phyloP scores from a whole-genome alignment of 2,329 filamentous ascomycete genomes.

The Byssothecium circinans region DNA sequence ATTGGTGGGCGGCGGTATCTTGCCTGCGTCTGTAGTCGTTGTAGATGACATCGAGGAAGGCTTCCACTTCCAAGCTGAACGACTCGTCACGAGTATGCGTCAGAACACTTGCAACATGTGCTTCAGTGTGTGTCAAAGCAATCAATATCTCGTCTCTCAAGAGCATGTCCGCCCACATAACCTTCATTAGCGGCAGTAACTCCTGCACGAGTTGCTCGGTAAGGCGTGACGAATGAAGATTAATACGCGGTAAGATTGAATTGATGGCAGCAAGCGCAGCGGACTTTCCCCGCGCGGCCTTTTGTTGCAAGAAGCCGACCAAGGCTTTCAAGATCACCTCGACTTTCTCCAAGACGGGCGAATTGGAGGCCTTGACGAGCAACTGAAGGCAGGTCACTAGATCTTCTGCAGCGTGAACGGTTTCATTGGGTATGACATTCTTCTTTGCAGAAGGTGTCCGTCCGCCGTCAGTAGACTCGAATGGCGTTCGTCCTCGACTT shows the following conservation, averaged over 20 bases:
- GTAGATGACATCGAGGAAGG: slow-evolving; percentile 72
- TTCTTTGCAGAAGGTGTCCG: slow-evolving; percentile 22
- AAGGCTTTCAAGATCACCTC: slow-evolving; percentile 60
- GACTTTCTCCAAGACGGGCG: slow-evolving; percentile 62
- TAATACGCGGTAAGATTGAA: slow-evolving; percentile 63
- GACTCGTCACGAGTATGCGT: slow-evolving; percentile 23
- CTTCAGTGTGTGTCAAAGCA: slow-evolving; percentile 64
- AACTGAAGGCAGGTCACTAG: slow-evolving; percentile 65
- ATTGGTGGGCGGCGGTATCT: slow-evolving; percentile 50
- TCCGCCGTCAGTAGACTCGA: slow-evolving; percentile 30
- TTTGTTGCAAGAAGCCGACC: slow-evolving; percentile 63
- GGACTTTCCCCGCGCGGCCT: slow-evolving; percentile 66
- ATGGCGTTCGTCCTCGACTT: slow-evolving; percentile 35
- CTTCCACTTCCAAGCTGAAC: slow-evolving; percentile 54
- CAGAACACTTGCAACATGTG: slow-evolving; percentile 43
- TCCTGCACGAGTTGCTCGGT: slow-evolving; percentile 62
- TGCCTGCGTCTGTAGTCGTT: slow-evolving; percentile 74
- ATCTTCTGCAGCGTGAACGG: slow-evolving; percentile 34
- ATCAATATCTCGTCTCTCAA: slow-evolving; percentile 76
- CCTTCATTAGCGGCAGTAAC: slow-evolving; percentile 70
- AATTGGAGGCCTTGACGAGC: slow-evolving; percentile 67
- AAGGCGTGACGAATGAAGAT: slow-evolving; percentile 68
- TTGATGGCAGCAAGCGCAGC: slow-evolving; percentile 77
- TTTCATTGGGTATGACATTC: slow-evolving; percentile 24
- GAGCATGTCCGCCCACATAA: slow-evolving; percentile 68